Conservation (phyloP, 1,284 basidiomycete genomes). For the Boletus holoroseus region DNA sequence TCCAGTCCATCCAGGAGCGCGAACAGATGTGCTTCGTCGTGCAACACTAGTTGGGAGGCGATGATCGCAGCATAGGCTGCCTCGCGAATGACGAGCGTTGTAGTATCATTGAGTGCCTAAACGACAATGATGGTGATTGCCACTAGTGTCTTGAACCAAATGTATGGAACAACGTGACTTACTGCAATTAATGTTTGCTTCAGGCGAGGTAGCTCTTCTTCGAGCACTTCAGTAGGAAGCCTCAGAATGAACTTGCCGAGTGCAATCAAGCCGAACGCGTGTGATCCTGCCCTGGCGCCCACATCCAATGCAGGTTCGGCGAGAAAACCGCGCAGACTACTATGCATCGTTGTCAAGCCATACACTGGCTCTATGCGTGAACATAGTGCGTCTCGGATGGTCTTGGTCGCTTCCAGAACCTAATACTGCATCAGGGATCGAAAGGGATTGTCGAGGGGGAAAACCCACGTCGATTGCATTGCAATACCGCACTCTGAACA, state of each 20-base stretch:
- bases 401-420: slow-evolving; percentile 75
- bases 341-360: slow-evolving; percentile 74
- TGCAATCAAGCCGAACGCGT: slow-evolving; percentile 75
- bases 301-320: slow-evolving; percentile 42
- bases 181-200: slow-evolving; percentile 65
- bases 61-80: slow-evolving; percentile 77
- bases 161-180: slow-evolving; percentile 26
- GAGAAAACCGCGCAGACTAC: slow-evolving; percentile 59
- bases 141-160: background rate
- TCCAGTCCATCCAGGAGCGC: slow-evolving; percentile 70
- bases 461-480: slow-evolving; percentile 58
- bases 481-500: slow-evolving; percentile 62
- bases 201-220: slow-evolving; percentile 76
- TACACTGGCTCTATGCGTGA: slow-evolving; percentile 73
- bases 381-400: slow-evolving; percentile 68
- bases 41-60: slow-evolving; percentile 70
- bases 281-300: slow-evolving; percentile 57
- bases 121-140: slow-evolving; percentile 1
- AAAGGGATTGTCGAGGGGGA: slow-evolving; percentile 1
- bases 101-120: slow-evolving; percentile 66
- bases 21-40: slow-evolving; percentile 76
- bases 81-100: slow-evolving; percentile 71
- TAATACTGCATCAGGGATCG: slow-evolving; percentile 29
- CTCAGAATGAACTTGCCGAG: slow-evolving; percentile 75
- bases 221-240: slow-evolving; percentile 73